Evolutionary conservation across 2,329 filamentous ascomycete species (phyloP).

Genomic region (Clonostachys chloroleuca): DNA sequence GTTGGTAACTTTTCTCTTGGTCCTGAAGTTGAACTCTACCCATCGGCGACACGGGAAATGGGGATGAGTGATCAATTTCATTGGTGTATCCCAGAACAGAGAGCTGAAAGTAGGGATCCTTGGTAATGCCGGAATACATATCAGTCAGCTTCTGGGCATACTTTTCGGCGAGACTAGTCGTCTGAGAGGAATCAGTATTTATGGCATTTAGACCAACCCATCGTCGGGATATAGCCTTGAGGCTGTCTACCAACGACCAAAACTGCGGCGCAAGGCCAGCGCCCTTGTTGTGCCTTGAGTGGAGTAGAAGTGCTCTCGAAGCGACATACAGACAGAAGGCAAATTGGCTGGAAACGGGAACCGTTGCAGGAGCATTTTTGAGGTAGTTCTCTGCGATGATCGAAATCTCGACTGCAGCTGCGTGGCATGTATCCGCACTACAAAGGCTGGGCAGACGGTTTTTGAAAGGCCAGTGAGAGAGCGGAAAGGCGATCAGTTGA

Average conservation of each 20-base stretch:
- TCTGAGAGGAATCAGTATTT: no score
- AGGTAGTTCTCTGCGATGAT: constrained; percentile 41
- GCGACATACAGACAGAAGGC: constrained; percentile 40
- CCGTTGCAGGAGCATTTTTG: constrained; percentile 19
- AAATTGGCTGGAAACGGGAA: constrained; percentile 29
- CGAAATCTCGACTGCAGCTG: constrained; percentile 37
- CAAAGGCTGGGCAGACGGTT: constrained; percentile 31
- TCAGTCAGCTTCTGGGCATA: not conserved
- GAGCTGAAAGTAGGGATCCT: not conserved
- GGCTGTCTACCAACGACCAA: not conserved
- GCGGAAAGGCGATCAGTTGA: constrained; percentile 40
- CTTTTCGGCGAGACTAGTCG: not conserved
- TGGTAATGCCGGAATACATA: not conserved
- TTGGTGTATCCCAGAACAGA: not conserved
- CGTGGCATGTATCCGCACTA: constrained; percentile 42
- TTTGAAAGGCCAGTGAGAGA: constrained; percentile 16
- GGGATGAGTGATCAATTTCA: not conserved
- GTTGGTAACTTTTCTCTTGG: no score
- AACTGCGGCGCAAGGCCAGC: no score
- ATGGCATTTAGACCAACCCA: not conserved
- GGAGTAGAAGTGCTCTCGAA: constrained; percentile 29
- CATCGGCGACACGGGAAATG: not conserved
- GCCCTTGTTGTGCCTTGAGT: no score
- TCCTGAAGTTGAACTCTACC: not conserved
- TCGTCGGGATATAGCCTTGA: not conserved